Conservation (phyloP, 2,329 filamentous ascomycete species). For the Pseudogymnoascus sp. region DNA sequence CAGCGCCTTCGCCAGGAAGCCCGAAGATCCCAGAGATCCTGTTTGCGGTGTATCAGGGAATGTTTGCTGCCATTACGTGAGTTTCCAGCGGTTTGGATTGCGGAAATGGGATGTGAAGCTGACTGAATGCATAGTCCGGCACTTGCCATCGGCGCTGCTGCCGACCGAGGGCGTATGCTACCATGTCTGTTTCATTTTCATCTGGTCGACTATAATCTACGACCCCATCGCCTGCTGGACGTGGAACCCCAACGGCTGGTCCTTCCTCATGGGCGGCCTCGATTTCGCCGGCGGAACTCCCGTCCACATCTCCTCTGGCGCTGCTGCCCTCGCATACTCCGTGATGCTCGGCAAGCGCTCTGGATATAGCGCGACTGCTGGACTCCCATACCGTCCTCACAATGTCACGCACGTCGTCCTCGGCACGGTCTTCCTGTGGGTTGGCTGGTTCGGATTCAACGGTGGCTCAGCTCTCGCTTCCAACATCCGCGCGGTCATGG, state of each 20-base stretch:
- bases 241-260: conserved; percentile 80
- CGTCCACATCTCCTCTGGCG: conserved; percentile 78
- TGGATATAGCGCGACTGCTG: conserved; percentile 69
- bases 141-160: conserved; percentile 74
- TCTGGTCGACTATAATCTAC: conserved; percentile 86
- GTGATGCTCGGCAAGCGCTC: conserved; percentile 68
- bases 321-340: conserved; percentile 78
- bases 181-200: conserved; percentile 90
- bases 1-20: conserved; percentile 65
- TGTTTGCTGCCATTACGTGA: conserved; percentile 76
- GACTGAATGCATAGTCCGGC: conserved; percentile 47
- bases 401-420: conserved; percentile 90
- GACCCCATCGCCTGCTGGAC: conserved; percentile 94
- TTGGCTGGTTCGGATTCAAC: conserved; percentile 95
- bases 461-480: conserved; percentile 73
- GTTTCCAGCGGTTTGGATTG: conserved; percentile 25
- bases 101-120: conserved; percentile 8
- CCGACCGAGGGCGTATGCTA: conserved; percentile 80
- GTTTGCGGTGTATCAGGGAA: conserved; percentile 79
- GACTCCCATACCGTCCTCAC: conserved; percentile 85
- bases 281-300: conserved; percentile 41
- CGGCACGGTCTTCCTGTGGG: conserved; percentile 89
- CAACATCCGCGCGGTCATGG: conserved; percentile 79
- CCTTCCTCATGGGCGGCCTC: conserved; percentile 18
- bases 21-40: conserved; percentile 68